These are phyloP conservation scores for Baorangia bicolor DNA, from an alignment of 768 basidiomycete genomes.

Conservation along the genomic window DNA sequence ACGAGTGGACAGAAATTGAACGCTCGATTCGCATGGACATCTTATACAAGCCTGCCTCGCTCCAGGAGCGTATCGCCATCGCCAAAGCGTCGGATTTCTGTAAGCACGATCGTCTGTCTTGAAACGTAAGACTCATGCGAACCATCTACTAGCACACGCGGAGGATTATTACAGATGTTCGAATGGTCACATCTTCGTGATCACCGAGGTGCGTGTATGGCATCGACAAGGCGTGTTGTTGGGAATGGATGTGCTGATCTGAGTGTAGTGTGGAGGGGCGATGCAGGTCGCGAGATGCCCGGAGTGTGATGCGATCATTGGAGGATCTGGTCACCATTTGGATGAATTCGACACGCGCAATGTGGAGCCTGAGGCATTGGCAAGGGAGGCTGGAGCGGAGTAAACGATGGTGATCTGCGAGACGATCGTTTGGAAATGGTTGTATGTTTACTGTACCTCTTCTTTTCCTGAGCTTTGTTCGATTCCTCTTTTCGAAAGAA, in stretches of 20 bases:
- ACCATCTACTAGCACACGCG: slow-evolving; percentile 29
- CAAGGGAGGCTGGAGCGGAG: slow-evolving; percentile 29
- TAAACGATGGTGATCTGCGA: slow-evolving; percentile 14
- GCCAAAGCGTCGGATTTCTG: slow-evolving; percentile 52
- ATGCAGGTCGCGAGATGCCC: slow-evolving; percentile 48
- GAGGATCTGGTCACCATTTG: slow-evolving; percentile 46
- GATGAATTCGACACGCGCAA: slow-evolving; percentile 43
- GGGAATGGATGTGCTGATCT: neutral
- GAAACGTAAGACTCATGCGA: neutral
- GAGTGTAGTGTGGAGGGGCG: slow-evolving; percentile 56
- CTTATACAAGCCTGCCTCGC: slow-evolving; percentile 52
- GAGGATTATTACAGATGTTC: slow-evolving; percentile 52
- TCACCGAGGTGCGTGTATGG: slow-evolving; percentile 44
- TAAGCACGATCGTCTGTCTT: slow-evolving; percentile 18
- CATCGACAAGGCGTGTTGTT: neutral
- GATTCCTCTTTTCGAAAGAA: too few species aligned
- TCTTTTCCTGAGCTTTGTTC: too few species aligned
- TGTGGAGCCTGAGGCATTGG: slow-evolving; percentile 46
- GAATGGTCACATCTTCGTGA: slow-evolving; percentile 64
- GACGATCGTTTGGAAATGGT: neutral
- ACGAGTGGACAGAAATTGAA: slow-evolving; percentile 48
- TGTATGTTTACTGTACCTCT: too few species aligned
- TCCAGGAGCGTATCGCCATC: slow-evolving; percentile 51
- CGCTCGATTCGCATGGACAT: slow-evolving; percentile 39
- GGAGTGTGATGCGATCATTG: slow-evolving; percentile 56